Evolutionary conservation across 139 green algal species (phyloP).

Genomic region (Eudorina sp.): DNA sequence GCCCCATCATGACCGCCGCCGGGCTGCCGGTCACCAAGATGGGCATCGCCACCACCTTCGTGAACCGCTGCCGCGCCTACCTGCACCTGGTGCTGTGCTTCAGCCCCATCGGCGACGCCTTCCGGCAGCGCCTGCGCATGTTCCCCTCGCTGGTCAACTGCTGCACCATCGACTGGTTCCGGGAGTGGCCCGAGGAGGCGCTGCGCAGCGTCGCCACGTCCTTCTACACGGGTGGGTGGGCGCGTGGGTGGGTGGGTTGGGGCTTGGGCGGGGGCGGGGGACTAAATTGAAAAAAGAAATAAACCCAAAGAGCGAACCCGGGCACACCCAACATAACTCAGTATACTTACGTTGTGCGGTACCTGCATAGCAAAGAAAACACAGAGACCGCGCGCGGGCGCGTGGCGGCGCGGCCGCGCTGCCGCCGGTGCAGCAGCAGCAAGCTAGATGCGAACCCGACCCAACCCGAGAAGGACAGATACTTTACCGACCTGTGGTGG

Average conservation of each 20-base stretch:
- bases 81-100: slow-evolving; percentile 90
- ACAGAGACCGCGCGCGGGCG: too few species aligned
- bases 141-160: slow-evolving; percentile 92
- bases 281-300: too few species aligned
- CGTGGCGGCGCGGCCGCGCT: too few species aligned
- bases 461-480: too few species aligned
- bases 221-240: slow-evolving; percentile 64
- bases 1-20: slow-evolving; percentile 69
- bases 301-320: too few species aligned
- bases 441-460: too few species aligned
- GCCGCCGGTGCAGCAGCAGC: too few species aligned
- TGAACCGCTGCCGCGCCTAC: slow-evolving; percentile 69
- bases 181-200: slow-evolving; percentile 83
- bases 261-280: too few species aligned
- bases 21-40: slow-evolving; percentile 78
- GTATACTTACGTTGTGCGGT: too few species aligned
- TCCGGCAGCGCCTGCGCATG: slow-evolving; percentile 89
- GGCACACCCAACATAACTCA: too few species aligned
- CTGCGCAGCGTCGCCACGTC: slow-evolving; percentile 70
- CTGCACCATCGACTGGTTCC: slow-evolving; percentile 92
- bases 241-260: background rate
- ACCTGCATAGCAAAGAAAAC: too few species aligned
- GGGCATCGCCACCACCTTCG: slow-evolving; percentile 72
- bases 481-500: too few species aligned
- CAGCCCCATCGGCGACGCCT: slow-evolving; percentile 84